phyloP scores from a whole-genome alignment of 257 asterid genomes.

The Capsicum rhomboideum region DNA sequence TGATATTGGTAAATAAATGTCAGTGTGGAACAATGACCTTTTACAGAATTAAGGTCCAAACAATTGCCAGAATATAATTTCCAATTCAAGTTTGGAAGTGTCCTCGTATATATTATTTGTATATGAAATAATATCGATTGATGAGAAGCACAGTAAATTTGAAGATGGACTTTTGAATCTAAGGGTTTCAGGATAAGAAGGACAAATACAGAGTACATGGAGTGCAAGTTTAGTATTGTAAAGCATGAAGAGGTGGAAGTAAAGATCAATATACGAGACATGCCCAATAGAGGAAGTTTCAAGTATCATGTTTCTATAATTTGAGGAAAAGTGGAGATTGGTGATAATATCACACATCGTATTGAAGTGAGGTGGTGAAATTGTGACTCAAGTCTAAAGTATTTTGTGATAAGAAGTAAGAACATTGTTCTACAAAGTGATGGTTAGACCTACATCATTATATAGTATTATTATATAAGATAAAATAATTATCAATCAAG shows the following conservation, averaged over 20 bases:
- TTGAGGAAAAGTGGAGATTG: background rate
- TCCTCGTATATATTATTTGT: too few relatives aligned
- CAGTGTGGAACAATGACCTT: background rate
- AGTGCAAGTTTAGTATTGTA: background rate
- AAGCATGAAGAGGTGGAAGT: background rate
- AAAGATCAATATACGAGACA: too few relatives aligned
- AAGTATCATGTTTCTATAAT: too few relatives aligned
- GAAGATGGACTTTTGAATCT: background rate
- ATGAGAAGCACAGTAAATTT: too few relatives aligned
- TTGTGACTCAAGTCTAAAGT: too few relatives aligned
- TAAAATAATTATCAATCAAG: too few relatives aligned
- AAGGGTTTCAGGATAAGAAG: background rate
- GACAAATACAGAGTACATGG: background rate
- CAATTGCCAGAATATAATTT: background rate
- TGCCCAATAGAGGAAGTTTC: too few relatives aligned
- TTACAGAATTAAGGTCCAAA: background rate
- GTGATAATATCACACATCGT: background rate
- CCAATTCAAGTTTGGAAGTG: too few relatives aligned
- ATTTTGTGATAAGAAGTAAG: background rate
- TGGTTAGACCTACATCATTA: too few relatives aligned
- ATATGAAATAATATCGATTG: too few relatives aligned
- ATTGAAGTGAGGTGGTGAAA: background rate
- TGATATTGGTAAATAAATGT: background rate
- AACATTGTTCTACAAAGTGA: too few relatives aligned
- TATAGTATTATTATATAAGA: too few relatives aligned